Evolutionary conservation across 352 stramenopile genomes (phyloP).

Genomic region (Pelagophyceae sp.): DNA sequence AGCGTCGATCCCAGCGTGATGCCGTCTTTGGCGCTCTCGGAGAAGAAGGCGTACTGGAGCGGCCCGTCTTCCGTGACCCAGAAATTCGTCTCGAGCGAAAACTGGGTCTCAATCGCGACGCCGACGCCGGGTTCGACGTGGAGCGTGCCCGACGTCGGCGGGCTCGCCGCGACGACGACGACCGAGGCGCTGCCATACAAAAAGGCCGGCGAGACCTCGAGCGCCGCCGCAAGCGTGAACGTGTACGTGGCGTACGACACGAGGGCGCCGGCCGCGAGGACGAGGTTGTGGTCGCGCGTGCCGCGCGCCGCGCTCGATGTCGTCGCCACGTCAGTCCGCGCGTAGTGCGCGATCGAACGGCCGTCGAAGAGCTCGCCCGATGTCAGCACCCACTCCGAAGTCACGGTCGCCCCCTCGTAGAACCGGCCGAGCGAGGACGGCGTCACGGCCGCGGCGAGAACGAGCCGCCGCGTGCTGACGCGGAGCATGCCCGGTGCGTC

Average conservation of each 20-base stretch:
- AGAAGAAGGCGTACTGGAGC: background rate
- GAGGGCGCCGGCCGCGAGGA: background rate
- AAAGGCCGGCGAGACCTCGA: background rate
- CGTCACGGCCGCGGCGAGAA: background rate
- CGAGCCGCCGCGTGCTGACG: background rate
- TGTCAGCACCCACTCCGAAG: background rate
- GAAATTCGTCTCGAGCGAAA: background rate
- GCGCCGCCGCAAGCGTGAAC: background rate
- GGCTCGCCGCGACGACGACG: background rate
- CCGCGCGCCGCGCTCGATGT: background rate
- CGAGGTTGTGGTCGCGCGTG: background rate
- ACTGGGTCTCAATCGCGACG: conserved; percentile 1
- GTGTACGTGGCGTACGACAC: background rate
- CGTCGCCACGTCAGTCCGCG: background rate
- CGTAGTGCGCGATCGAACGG: background rate
- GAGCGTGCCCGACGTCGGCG: background rate
- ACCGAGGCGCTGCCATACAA: background rate
- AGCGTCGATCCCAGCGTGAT: background rate
- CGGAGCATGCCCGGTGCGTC: background rate
- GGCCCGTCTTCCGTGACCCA: background rate
- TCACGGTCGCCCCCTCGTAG: background rate
- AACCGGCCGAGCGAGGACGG: background rate
- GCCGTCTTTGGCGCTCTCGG: background rate
- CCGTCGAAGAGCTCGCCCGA: background rate
- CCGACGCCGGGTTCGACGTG: background rate